Percentiles rank a stretch among this genome's conserved stretches.
phyloP scores from a whole-genome alignment of 108 stramenopile species.

The Cyclotella cryptica region DNA sequence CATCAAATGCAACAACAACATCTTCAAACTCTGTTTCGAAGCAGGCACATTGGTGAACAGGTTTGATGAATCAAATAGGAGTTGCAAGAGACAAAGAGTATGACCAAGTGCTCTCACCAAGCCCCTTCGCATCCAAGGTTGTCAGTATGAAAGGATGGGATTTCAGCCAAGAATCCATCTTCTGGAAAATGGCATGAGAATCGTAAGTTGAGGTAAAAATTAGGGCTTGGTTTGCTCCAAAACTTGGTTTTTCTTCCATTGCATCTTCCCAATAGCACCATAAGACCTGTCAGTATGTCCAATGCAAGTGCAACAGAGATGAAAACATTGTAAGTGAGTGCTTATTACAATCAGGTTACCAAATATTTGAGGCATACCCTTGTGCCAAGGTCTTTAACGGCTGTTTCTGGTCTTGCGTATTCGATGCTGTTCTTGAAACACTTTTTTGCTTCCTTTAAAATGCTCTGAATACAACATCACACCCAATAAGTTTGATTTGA shows the following conservation, averaged over 20 bases:
- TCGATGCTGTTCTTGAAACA: constrained; percentile 1
- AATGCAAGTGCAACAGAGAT: background rate
- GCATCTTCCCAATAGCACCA: constrained; percentile 24
- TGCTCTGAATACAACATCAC: background rate
- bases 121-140: constrained; percentile 33
- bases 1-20: constrained; percentile 39
- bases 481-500: no score
- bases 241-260: constrained; percentile 5
- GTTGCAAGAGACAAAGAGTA: background rate
- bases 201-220: constrained; percentile 20
- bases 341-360: background rate
- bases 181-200: background rate
- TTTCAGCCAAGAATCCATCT: constrained; percentile 24
- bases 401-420: constrained; percentile 2
- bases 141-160: constrained; percentile 39
- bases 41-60: background rate
- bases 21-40: constrained; percentile 42
- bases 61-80: background rate
- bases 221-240: constrained; percentile 36
- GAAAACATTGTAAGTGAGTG: background rate
- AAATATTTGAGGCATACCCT: constrained; percentile 20
- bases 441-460: constrained; percentile 6
- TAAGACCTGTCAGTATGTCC: background rate
- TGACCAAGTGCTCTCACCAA: background rate
- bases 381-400: constrained; percentile 33